Evolutionary conservation across 1,139 yeast genomes (phyloP), one percentile per base, ranked within the genome.

Genomic region (Arxiozyma slooffiae): DNA sequence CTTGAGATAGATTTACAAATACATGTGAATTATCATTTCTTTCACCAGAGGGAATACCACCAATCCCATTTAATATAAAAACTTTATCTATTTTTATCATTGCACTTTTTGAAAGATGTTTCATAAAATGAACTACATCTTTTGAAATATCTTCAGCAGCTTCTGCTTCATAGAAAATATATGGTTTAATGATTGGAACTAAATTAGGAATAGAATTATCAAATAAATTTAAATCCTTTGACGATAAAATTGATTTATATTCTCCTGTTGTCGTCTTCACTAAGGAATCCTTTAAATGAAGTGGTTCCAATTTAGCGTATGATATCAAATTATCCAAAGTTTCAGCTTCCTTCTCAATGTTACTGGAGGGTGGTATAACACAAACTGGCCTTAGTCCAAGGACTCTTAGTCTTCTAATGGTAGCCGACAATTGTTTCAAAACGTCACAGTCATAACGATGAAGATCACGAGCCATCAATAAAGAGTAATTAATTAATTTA

Each of bases 21-120:
- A 92, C 95, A 68, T 92, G 98, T 23, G 96, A 80, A 4, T 92
- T 81, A 49, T 83, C 81, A 51, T 79, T 77, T 55, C 97, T 73
- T 62, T 89, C 96, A 37, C 81, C 73, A 0, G 95, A 84, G 0
- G 97, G 97, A 11, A 88, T 83, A 0, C 98, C 98, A 1, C 98
- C 98, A 16, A 77, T 66, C 0, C 82, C 80, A 58, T 89, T 97
- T 34, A 92, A 71, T 57, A 84, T 79, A 8, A 92, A 80, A 34
- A 92, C 69, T 58, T 92, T 92, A 56, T 92, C 97, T 36, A 92
- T 76, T 0, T 82, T 72, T 11, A 80, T 66, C n/a, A 74, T 56
- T 40, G 71, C 62, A 30, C 52, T 51, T 2, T 54, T 39, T 40
- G 61, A 56, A 1, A 66, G 48, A 17, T 57, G 39, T 1, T 54